phyloP scores from a whole-genome alignment of 2,329 filamentous ascomycete genomes.

The Scedosporium aurantiacum region DNA sequence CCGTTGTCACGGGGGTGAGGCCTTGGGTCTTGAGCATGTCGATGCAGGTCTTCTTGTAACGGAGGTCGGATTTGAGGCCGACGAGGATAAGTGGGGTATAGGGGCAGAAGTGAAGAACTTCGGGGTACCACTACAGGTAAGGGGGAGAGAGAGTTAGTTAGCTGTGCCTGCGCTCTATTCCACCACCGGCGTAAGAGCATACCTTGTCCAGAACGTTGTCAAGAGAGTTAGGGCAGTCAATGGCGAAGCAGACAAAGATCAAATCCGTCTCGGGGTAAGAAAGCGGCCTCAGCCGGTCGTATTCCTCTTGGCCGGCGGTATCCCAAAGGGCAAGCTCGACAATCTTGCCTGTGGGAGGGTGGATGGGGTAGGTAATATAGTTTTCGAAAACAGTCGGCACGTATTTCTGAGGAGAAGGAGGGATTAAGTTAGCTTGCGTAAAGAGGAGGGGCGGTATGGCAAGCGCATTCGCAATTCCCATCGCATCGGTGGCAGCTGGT shows the following conservation, averaged over 20 bases:
- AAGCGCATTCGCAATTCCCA: neutral
- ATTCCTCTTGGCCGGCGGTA: constrained; percentile 96
- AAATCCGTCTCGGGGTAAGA: constrained; percentile 98
- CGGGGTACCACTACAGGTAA: constrained; percentile 95
- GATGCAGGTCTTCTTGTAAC: constrained; percentile 91
- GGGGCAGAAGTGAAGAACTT: constrained; percentile 97
- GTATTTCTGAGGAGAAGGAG: constrained; percentile 65
- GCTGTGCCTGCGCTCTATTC: neutral
- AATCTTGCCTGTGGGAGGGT: constrained; percentile 78
- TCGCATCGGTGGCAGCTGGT: no score
- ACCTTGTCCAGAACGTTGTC: constrained; percentile 99
- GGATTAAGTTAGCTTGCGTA: neutral
- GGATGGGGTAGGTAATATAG: constrained; percentile 95
- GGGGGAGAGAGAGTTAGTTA: neutral
- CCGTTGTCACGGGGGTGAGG: constrained; percentile 82
- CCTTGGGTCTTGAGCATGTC: constrained; percentile 98
- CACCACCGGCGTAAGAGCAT: constrained; percentile 15
- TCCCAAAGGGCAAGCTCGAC: constrained; percentile 98
- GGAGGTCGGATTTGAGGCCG: constrained; percentile 92
- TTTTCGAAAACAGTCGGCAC: constrained; percentile 99
- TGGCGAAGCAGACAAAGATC: constrained; percentile 97
- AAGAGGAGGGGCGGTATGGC: neutral
- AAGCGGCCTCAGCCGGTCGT: constrained; percentile 86
- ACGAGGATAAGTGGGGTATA: constrained; percentile 93
- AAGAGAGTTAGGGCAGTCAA: constrained; percentile 94